Conservation (phyloP, 2,329 filamentous ascomycete species). For the Thelonectria rubi region DNA sequence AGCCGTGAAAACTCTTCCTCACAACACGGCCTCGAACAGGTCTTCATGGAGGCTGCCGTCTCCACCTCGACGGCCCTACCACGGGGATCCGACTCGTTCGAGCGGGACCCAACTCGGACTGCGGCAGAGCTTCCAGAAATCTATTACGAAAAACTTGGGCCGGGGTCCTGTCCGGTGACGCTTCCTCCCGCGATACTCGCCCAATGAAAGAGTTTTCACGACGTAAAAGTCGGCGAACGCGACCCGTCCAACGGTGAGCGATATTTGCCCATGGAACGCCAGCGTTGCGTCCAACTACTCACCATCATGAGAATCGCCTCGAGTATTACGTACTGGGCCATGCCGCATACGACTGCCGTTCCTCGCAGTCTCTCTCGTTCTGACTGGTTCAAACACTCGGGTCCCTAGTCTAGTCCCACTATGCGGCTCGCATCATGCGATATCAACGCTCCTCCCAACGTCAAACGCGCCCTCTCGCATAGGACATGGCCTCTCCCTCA, state of each 20-base stretch:
- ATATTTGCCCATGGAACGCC: conserved; percentile 2
- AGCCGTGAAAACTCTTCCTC: conserved; percentile 4
- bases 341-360: not conserved
- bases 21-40: conserved; percentile 3
- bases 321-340: conserved; percentile 12
- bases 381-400: not conserved
- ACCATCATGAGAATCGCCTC: not conserved
- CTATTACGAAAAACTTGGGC: conserved; percentile 14
- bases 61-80: conserved; percentile 23
- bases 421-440: conserved; percentile 13
- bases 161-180: conserved; percentile 13
- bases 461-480: not conserved
- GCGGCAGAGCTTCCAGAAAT: conserved; percentile 26
- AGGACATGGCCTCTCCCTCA: not conserved
- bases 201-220: conserved; percentile 22
- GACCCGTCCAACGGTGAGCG: not conserved
- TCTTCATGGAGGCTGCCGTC: not conserved
- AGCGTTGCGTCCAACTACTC: not conserved
- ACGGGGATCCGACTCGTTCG: conserved; percentile 1
- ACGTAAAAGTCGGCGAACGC: conserved; percentile 21
- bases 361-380: not conserved
- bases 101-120: conserved; percentile 17
- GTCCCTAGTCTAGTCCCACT: not conserved
- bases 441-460: not conserved
- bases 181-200: conserved; percentile 7